Evolutionary conservation across 306 rosid genomes (phyloP).

Genomic region (Oxytropis ochrocephala): DNA sequence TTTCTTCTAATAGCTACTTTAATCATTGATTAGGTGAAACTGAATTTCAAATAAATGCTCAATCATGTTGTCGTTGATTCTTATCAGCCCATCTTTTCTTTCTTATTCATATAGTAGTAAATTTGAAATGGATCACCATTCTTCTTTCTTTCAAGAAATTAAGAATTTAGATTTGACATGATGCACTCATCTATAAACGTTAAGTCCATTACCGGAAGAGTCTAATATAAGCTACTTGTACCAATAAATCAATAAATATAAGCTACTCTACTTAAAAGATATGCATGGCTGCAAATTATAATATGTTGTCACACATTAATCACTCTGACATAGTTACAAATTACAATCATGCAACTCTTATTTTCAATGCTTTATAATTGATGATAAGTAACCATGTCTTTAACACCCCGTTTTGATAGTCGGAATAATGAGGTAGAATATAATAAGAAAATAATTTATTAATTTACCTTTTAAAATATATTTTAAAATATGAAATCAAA

Average conservation of each 20-base stretch:
- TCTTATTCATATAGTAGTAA: neutral
- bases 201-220: neutral
- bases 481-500: too few species aligned
- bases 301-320: neutral
- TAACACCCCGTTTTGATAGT: too few species aligned
- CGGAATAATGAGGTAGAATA: too few species aligned
- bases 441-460: too few species aligned
- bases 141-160: neutral
- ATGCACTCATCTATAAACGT: neutral
- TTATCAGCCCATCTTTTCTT: slow-evolving; percentile 3
- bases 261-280: too few species aligned
- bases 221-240: too few species aligned
- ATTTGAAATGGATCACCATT: neutral
- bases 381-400: neutral
- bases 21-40: slow-evolving; percentile 10
- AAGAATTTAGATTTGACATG: neutral
- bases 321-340: neutral
- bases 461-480: too few species aligned
- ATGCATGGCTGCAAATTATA: too few species aligned
- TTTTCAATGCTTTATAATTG: neutral
- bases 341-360: neutral
- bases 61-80: slow-evolving; percentile 14
- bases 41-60: slow-evolving; percentile 10
- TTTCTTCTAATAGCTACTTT: neutral
- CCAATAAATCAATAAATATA: too few species aligned